These are phyloP conservation scores for Stemphylium beticola DNA, from an alignment of 2,329 filamentous ascomycete genomes.

Conservation along the genomic window DNA sequence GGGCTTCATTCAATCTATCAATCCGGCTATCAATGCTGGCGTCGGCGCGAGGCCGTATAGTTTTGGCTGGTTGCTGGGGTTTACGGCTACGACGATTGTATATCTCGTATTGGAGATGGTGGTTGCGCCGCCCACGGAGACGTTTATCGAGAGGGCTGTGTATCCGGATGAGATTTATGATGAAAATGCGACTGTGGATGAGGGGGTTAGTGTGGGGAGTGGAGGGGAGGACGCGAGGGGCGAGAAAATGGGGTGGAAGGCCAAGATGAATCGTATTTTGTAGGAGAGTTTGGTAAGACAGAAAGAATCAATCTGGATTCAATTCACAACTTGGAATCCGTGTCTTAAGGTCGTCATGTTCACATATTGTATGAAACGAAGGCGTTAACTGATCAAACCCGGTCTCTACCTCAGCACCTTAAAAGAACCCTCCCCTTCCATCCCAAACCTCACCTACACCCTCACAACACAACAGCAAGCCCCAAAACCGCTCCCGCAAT, in stretches of 20 bases:
- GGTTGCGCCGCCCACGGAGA: slow-evolving; percentile 57
- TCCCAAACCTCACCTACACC: neutral
- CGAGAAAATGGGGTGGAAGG: slow-evolving; percentile 45
- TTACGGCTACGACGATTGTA: slow-evolving; percentile 61
- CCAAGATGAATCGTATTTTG: slow-evolving; percentile 42
- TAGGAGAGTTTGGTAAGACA: slow-evolving; percentile 12
- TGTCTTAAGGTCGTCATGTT: neutral
- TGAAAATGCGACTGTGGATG: slow-evolving; percentile 33
- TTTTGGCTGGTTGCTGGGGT: slow-evolving; percentile 71
- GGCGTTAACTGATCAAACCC: neutral
- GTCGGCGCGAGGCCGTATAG: slow-evolving; percentile 63
- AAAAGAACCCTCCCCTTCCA: too few relatives aligned
- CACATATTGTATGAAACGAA: neutral
- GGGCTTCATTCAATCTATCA: slow-evolving; percentile 58
- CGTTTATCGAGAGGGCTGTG: slow-evolving; percentile 53
- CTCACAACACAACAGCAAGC: slow-evolving; percentile 30
- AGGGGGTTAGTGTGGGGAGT: slow-evolving; percentile 36
- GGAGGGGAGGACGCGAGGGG: slow-evolving; percentile 20
- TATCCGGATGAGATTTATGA: slow-evolving; percentile 50
- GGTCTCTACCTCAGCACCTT: too few relatives aligned
- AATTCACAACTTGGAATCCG: neutral
- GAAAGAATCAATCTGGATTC: too few relatives aligned
- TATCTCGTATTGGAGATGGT: slow-evolving; percentile 59
- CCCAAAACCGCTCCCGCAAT: slow-evolving; percentile 33
- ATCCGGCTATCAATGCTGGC: slow-evolving; percentile 49